Evolutionary conservation across 495 filamentous ascomycete species (phyloP).

Genomic region (Hapsidospora chrysogenum): DNA sequence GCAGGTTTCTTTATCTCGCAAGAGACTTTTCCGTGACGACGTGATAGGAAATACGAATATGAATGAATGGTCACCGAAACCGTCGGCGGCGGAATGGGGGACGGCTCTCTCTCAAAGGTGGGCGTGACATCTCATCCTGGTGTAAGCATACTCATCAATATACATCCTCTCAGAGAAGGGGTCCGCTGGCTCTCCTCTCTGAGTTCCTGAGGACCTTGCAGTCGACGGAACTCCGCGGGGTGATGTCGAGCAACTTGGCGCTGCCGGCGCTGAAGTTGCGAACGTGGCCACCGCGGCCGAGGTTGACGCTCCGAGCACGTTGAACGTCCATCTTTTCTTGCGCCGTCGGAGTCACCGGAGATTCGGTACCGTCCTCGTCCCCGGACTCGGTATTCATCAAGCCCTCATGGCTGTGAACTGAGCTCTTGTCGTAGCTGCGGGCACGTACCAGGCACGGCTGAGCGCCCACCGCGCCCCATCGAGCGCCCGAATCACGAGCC

Average conservation of each 20-base stretch:
- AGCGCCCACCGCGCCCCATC: constrained; percentile 24
- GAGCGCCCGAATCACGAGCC: constrained; percentile 9
- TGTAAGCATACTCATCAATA: not conserved
- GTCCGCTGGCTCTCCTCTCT: no score
- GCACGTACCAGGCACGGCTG: constrained; percentile 20
- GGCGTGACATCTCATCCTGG: no score
- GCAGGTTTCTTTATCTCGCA: no score
- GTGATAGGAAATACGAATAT: constrained; percentile 1
- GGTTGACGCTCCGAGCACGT: constrained; percentile 48
- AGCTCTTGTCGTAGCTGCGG: constrained; percentile 9
- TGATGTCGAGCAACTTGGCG: constrained; percentile 50
- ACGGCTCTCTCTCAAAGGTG: no score
- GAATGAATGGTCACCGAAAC: constrained; percentile 3
- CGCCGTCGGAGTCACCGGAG: not conserved
- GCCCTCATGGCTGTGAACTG: constrained; percentile 32
- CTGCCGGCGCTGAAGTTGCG: constrained; percentile 61
- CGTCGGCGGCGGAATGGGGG: no score
- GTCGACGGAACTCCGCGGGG: constrained; percentile 29
- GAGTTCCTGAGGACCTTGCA: constrained; percentile 14
- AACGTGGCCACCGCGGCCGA: constrained; percentile 38
- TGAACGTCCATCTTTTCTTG: constrained; percentile 27
- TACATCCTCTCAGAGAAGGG: no score
- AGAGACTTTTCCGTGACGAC: no score
- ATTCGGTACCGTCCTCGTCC: constrained; percentile 7
- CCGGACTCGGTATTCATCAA: constrained; percentile 31